Evolutionary conservation across 805 yeast species (phyloP).

Genomic region (Saturnispora ahearnii): DNA sequence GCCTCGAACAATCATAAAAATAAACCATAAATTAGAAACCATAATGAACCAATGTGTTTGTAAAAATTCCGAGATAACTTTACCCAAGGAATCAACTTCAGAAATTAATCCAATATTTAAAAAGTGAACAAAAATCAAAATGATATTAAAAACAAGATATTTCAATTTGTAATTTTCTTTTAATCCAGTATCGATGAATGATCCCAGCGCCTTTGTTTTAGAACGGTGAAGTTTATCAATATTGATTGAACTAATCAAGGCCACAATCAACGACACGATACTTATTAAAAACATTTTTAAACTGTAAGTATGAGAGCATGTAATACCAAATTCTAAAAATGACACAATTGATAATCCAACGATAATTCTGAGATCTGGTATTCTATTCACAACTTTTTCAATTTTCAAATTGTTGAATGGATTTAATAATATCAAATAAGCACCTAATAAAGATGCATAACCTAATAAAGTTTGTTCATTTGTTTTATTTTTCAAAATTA

Average conservation of each 20-base stretch:
- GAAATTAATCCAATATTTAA: conserved; percentile 7
- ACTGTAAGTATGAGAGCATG: conserved; percentile 15
- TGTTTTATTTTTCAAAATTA: not conserved
- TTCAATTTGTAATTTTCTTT: conserved; percentile 21
- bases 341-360: not conserved
- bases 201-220: conserved; percentile 8
- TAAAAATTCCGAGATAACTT: not conserved
- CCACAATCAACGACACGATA: conserved; percentile 23
- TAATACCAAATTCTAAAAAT: conserved; percentile 9
- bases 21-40: conserved; percentile 7
- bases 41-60: conserved; percentile 6
- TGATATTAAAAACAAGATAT: conserved; percentile 15
- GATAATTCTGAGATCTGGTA: conserved; percentile 4
- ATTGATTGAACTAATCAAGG: conserved; percentile 26
- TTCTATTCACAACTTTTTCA: not conserved
- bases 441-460: conserved; percentile 3
- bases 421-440: conserved; percentile 4
- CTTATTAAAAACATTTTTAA: conserved; percentile 25
- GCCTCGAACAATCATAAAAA: conserved; percentile 8
- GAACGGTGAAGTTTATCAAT: conserved; percentile 9
- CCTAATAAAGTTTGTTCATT: conserved; percentile 3
- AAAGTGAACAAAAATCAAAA: conserved; percentile 10
- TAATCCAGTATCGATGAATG: conserved; percentile 19
- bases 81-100: not conserved
- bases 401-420: not conserved